phyloP scores from a whole-genome alignment of 805 yeast species.

The Schwanniomyces pseudopolymorphus region DNA sequence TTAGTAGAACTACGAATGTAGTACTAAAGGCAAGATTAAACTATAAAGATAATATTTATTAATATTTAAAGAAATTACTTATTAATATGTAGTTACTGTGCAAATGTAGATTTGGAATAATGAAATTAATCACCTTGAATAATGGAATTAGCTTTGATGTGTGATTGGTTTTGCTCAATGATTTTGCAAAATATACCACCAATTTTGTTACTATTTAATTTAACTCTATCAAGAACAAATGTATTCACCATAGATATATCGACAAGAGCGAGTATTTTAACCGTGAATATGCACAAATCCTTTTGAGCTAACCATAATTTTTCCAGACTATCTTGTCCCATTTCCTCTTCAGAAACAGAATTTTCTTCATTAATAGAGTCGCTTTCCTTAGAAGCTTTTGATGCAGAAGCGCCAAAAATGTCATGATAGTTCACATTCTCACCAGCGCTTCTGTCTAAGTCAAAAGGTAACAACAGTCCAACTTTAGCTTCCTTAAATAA shows the following conservation, averaged over 20 bases:
- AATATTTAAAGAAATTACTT: too few relatives aligned
- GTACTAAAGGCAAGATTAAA: too few relatives aligned
- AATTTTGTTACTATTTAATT: constrained; percentile 32
- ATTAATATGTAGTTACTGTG: background rate
- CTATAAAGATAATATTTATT: too few relatives aligned
- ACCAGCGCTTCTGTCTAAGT: constrained; percentile 50
- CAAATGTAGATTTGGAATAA: background rate
- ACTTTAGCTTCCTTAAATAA: constrained; percentile 48
- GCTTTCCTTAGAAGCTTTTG: constrained; percentile 5
- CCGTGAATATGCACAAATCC: constrained; percentile 39
- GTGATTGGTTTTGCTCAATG: constrained; percentile 16
- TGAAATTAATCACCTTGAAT: background rate
- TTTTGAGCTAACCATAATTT: constrained; percentile 38
- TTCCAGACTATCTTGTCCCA: constrained; percentile 5
- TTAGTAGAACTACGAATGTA: too few relatives aligned
- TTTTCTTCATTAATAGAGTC: background rate
- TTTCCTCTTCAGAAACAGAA: constrained; percentile 12
- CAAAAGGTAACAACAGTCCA: constrained; percentile 34
- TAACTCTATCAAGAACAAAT: constrained; percentile 28
- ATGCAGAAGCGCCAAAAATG: background rate
- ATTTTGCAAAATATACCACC: constrained; percentile 33
- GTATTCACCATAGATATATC: constrained; percentile 31
- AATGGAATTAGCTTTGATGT: constrained; percentile 1
- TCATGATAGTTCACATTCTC: constrained; percentile 49
- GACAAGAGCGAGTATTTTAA: constrained; percentile 37